These are phyloP conservation scores for Lactarius deliciosus DNA, from an alignment of 768 basidiomycete genomes.

Conservation along the genomic window DNA sequence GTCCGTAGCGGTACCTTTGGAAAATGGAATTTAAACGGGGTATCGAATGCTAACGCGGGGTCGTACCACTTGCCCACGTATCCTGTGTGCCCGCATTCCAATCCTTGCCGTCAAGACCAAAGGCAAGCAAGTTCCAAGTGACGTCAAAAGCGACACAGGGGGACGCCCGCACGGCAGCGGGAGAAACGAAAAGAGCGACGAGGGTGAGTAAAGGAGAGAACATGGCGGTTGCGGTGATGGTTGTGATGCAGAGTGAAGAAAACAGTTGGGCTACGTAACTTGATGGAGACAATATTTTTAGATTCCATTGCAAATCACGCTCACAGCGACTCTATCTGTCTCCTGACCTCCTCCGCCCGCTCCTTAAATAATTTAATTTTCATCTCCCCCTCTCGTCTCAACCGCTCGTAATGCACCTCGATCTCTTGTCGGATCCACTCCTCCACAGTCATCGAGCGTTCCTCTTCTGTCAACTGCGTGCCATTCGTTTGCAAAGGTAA, in stretches of 20 bases:
- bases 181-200: conserved; percentile 52
- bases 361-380: conserved; percentile 50
- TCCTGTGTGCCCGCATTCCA: conserved; percentile 74
- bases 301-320: neutral
- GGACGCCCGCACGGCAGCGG: conserved; percentile 40
- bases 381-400: conserved; percentile 51
- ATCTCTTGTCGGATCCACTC: conserved; percentile 82
- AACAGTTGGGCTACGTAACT: neutral
- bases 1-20: conserved; percentile 54
- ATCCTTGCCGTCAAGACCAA: conserved; percentile 82
- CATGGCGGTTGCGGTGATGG: conserved; percentile 34
- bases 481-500: conserved; percentile 32
- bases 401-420: conserved; percentile 59
- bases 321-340: conserved; percentile 38
- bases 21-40: neutral
- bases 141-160: conserved; percentile 80
- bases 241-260: neutral
- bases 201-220: conserved; percentile 39
- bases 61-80: conserved; percentile 60
- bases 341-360: conserved; percentile 41
- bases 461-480: conserved; percentile 53
- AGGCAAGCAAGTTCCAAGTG: conserved; percentile 81
- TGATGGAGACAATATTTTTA: neutral
- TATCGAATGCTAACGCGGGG: neutral
- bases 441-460: conserved; percentile 78